Evolutionary conservation across 2,329 filamentous ascomycete species (phyloP).

Genomic region (Thielaviopsis ethacetica): DNA sequence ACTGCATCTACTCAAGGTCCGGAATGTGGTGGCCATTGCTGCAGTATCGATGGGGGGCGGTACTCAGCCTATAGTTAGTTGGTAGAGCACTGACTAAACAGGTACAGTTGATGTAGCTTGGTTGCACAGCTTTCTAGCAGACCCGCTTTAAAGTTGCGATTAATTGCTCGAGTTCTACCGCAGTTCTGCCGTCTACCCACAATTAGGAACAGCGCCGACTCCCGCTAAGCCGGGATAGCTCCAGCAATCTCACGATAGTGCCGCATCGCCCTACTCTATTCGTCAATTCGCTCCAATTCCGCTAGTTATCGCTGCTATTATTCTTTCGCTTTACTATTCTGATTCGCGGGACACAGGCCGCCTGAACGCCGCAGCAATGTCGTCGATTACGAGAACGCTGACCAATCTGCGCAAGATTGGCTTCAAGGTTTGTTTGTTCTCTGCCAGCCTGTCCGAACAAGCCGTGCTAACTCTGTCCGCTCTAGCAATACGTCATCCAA

Average conservation of each 20-base stretch:
- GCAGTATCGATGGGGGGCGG: neutral
- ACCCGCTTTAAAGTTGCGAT: neutral
- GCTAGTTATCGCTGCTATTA: neutral
- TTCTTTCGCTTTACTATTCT: neutral
- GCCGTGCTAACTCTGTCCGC: neutral
- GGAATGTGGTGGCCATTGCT: neutral
- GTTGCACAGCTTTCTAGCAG: neutral
- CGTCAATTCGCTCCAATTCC: neutral
- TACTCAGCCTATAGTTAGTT: no score
- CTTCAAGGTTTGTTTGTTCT: constrained; percentile 48
- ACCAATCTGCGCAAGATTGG: constrained; percentile 78
- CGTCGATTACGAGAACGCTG: constrained; percentile 73
- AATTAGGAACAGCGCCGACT: neutral
- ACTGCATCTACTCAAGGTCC: neutral
- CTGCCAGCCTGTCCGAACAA: neutral
- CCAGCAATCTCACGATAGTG: no score
- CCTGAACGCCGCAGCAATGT: constrained; percentile 43
- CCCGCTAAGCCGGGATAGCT: neutral
- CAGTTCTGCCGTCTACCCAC: neutral
- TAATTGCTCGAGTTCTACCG: neutral
- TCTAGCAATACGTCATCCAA: constrained; percentile 77
- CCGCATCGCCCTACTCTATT: neutral
- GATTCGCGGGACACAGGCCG: neutral
- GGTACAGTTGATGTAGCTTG: neutral
- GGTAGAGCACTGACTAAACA: no score